Evolutionary conservation across 2,329 filamentous ascomycete species (phyloP).

Genomic region (Fonsecaea pugnacius): DNA sequence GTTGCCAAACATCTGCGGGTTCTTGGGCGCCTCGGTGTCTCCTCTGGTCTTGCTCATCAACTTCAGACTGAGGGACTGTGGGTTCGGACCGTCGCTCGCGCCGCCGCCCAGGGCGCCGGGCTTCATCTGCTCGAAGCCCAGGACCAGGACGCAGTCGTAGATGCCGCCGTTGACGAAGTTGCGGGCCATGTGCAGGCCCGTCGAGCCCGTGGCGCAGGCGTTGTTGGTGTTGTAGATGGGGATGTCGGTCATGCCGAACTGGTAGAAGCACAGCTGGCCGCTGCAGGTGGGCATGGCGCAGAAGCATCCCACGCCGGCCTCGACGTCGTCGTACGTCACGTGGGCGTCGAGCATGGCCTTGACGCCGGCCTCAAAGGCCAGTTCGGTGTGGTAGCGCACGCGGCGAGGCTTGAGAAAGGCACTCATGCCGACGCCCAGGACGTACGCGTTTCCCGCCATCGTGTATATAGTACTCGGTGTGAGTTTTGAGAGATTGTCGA

Average conservation of each 20-base stretch:
- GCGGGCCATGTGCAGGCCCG: constrained; percentile 80
- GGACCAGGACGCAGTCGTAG: constrained; percentile 83
- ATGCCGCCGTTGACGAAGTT: constrained; percentile 77
- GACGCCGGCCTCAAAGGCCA: constrained; percentile 41
- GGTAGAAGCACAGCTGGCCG: constrained; percentile 96
- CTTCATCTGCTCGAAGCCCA: constrained; percentile 98
- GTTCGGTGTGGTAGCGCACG: constrained; percentile 39
- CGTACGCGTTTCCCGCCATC: constrained; percentile 64
- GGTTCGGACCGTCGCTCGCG: constrained; percentile 83
- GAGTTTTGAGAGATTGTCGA: too few species aligned
- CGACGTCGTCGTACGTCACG: constrained; percentile 95
- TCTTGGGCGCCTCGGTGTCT: constrained; percentile 76
- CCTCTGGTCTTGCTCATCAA: constrained; percentile 86
- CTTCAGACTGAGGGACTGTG: constrained; percentile 69
- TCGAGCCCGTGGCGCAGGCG: constrained; percentile 93
- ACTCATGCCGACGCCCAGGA: constrained; percentile 97
- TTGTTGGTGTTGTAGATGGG: constrained; percentile 95
- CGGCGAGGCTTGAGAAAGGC: constrained; percentile 74
- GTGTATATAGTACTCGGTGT: background rate
- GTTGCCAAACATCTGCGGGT: constrained; percentile 94
- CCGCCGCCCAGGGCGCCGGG: constrained; percentile 78
- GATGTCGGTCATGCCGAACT: constrained; percentile 96
- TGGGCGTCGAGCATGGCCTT: constrained; percentile 68
- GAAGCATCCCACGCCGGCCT: constrained; percentile 92
- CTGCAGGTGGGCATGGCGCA: constrained; percentile 95